Base-by-base conservation (phyloP, 164 flowering plant genomes). In the Vitis cinerea region DNA sequence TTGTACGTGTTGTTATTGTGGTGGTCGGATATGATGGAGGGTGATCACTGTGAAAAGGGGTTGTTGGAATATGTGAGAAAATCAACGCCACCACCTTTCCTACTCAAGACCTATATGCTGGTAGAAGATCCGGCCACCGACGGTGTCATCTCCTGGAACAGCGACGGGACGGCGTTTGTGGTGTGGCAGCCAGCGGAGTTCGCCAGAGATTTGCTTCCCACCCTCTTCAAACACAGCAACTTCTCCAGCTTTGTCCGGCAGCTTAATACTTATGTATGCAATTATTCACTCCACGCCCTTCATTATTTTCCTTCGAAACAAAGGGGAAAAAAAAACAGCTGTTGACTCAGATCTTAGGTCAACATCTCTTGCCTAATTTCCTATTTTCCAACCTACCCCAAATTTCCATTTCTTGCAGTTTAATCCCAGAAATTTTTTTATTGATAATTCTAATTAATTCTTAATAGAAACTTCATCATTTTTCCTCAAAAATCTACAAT, bases 241-340 rank as follows among this genome's bases (percentile, higher is more conserved):
- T 92, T 92, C 85, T 90, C 96, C 15, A 92, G 97, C 91, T 92
- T 92, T 63, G 89, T 92, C 63, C 80, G 97, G 52, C 97, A 92
- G 65, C 97, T 92, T 76, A 92, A 90, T 48, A 92, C 94, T 60
- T 92, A 92, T 71, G 97, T 92, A 85, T 10, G 90, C 75, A 2
- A 8, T 17, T n/a, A 13, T 29, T 52, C 1, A 7, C 17, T 8
- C 10, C 10, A 19, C 51, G 0, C 29, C 13, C 56, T 23, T 10
- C 17, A 37, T 37, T 49, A 12, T 50, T 23, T 49, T 63, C 6
- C 9, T 47, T 63, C 19, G 17, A 37, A 37, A 37, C 0, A 37
- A 3, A 37, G 4, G 44, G 27, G 27, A 1, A 23, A 23, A 37
- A 37, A 37, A 37, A 37, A 3, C 44, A 31, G 44, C 44, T 7